Evolutionary conservation across 139 green algal genomes (phyloP), one percentile per base, ranked within the genome.

Genomic region (Nannochloris sp.): DNA sequence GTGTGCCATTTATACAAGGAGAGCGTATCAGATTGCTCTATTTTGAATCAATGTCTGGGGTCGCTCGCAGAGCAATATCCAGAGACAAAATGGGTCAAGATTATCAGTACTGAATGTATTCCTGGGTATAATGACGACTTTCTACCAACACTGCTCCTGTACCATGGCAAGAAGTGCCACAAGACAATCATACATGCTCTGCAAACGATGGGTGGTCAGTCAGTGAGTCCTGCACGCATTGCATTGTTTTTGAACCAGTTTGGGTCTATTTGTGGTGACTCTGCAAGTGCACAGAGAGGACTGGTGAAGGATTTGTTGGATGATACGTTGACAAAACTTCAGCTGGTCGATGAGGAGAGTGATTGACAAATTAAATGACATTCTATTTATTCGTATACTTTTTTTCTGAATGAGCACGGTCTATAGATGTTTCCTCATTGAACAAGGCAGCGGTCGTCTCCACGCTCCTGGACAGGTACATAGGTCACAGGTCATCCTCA

Each of bases 91-190:
- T 97, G 95, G 67, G 57, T 95, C n/a, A 86, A 82, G 29, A 96
- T 95, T 40, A 51, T 92, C 1, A 45, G 36, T 28, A 65, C 65
- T 48, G 65, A 78, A 13, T 73, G 65, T 59, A 73, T 78, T 26
- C 64, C 75, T 5, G 74, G 80, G 40, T 96, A 95, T 76, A 91
- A 91, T 8, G 89, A 97, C 61, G 28, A 68, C 4, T 91, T 95
- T 79, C 59, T 96, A 60, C 91, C 91, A 26, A 97, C 90, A 6
- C 31, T 96, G 67, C 78, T 97, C 60, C 31, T 95, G 8, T 97
- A 97, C 80, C 69, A 85, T 29, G 74, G 90, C 66, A 67, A 48
- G 12, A 62, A 81, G 46, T 87, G 85, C 65, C 44, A 75, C 20
- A 64, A 80, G 50, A 79, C 62, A 5, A 29, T 96, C 12, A 78